Evolutionary conservation across 179 eudicot genomes (phyloP), one percentile per base, ranked within the genome.

Genomic region (Beta lomatogona): DNA sequence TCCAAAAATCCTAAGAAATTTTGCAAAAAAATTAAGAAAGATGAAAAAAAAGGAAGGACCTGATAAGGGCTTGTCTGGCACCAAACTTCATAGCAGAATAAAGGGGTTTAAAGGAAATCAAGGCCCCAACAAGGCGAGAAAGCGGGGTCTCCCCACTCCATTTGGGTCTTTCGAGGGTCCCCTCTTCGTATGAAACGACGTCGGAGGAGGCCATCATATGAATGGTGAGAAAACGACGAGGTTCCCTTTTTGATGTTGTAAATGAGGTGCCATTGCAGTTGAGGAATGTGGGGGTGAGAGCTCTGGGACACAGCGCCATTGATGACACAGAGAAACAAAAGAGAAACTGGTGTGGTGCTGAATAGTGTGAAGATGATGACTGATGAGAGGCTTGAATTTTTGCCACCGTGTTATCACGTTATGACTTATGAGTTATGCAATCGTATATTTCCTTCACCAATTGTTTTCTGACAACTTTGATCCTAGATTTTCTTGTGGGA

Each of bases 41-140:
- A 8, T 10, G 9, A 36, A 55, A 53, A 0, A 21, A 45, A 82
- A 57, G 48, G 59, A 68, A 59, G 19, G 75, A 90, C 98, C 97
- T 93, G 89, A 95, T 95, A n/a, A 93, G 82, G 77, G 94, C 97
- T 87, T 90, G 97, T 85, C 98, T 83, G 15, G 98, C 98, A 54
- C 97, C 98, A 73, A 92, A 86, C 61, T 93, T 95, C 82, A 95
- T 84, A 45, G 93, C 41, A 77, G 97, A 92, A 76, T 78, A 92
- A 50, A 95, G 89, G 13, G 98, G 98, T 67, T 92, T 93, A 82
- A 95, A 87, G 50, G 94, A 85, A 86, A 95, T 92, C 59, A 95
- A 91, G 57, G 94, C 88, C 60, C 89, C 89, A 45, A 95, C 97
- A 9, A 95, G 87, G 11, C 94, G 97, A 70, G 98, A 95, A 45